Evolutionary conservation across 1,284 basidiomycete genomes (phyloP).

Genomic region (Naganishia cerealis): DNA sequence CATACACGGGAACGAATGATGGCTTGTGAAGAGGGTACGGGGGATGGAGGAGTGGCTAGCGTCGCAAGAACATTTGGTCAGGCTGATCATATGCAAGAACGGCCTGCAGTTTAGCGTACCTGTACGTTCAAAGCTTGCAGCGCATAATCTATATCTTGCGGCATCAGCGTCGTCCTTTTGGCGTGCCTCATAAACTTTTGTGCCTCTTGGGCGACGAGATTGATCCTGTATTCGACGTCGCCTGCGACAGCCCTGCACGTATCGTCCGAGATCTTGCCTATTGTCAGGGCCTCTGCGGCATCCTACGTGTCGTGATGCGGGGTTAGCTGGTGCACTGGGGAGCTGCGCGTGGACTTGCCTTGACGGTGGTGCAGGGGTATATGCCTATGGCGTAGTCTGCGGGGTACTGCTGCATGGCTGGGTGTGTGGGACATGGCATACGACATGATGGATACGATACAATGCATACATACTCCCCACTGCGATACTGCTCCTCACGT

Average conservation of each 20-base stretch:
- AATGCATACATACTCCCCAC: too few species aligned
- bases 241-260: constrained; percentile 84
- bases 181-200: constrained; percentile 95
- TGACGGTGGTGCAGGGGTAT: constrained; percentile 32
- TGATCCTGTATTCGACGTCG: constrained; percentile 94
- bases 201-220: constrained; percentile 76
- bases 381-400: constrained; percentile 32
- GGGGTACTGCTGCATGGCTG: constrained; percentile 12
- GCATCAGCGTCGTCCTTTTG: constrained; percentile 78
- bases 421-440: not conserved
- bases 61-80: not conserved
- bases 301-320: constrained; percentile 61
- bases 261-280: constrained; percentile 73
- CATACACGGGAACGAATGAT: constrained; percentile 61
- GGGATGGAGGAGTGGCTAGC: constrained; percentile 50
- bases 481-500: too few species aligned
- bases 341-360: constrained; percentile 14
- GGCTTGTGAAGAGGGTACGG: constrained; percentile 58
- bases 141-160: constrained; percentile 88
- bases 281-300: constrained; percentile 82
- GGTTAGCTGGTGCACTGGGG: not conserved
- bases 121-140: constrained; percentile 92
- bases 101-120: constrained; percentile 39
- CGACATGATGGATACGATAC: not conserved
- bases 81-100: not conserved